A percentile compares a stretch with the other conserved stretches of the same genome.
Conservation (phyloP, 2,329 filamentous ascomycete species). For the Nigrospora osmanthi region DNA sequence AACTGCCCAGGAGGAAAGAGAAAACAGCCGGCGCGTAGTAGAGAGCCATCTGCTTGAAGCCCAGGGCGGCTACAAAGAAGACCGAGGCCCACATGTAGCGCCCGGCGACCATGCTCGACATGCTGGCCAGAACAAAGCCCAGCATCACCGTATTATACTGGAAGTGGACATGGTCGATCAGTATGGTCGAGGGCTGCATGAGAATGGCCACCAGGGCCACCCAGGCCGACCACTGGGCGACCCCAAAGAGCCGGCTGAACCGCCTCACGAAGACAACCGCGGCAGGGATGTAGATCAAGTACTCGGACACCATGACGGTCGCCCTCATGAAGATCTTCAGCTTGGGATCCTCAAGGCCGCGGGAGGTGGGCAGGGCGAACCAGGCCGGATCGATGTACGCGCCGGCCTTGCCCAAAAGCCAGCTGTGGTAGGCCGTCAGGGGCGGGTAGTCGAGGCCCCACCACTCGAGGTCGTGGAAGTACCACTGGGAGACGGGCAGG, state of each 20-base stretch:
- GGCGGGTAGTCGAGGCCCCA: constrained; percentile 98
- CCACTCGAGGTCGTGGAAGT: constrained; percentile 93
- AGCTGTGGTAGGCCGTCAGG: constrained; percentile 96
- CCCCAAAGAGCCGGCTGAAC: constrained; percentile 66
- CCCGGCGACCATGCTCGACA: constrained; percentile 83
- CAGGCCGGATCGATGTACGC: constrained; percentile 70
- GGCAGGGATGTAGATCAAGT: constrained; percentile 80
- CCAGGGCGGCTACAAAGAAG: constrained; percentile 89
- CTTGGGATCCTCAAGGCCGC: constrained; percentile 68
- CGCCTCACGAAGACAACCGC: constrained; percentile 78
- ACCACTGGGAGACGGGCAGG: constrained; percentile 89
- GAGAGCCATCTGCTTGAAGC: constrained; percentile 98
- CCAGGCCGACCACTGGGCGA: constrained; percentile 74
- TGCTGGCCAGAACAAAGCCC: constrained; percentile 75
- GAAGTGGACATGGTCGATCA: constrained; percentile 79
- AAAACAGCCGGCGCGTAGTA: constrained; percentile 95
- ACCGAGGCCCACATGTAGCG: constrained; percentile 82
- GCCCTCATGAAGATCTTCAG: constrained; percentile 96
- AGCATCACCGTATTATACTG: constrained; percentile 99
- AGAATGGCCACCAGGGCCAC: constrained; percentile 84
- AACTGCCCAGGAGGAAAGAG: constrained; percentile 81
- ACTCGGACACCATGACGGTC: constrained; percentile 85
- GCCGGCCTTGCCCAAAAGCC: constrained; percentile 85
- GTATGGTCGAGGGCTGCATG: constrained; percentile 82
- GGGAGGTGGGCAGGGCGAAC: constrained; percentile 80